Conservation (phyloP, 768 basidiomycete species). For the Gautieria morchelliformis region DNA sequence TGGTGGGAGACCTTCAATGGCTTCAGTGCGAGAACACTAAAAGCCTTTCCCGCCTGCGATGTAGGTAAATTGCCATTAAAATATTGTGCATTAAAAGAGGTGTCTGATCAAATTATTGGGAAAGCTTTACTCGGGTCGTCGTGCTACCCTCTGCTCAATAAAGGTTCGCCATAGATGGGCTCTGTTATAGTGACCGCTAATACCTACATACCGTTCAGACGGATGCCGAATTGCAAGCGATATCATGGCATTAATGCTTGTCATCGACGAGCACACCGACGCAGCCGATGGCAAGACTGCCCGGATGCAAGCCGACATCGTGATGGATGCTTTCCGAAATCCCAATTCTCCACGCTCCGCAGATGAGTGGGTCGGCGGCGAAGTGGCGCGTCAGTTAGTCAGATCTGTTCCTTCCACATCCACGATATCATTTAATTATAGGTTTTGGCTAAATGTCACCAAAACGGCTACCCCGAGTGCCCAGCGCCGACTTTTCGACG, state of each 20-base stretch:
- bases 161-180: constrained; percentile 21
- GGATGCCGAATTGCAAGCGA: constrained; percentile 32
- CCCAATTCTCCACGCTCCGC: constrained; percentile 25
- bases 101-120: no score
- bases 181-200: background rate
- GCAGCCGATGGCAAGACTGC: constrained; percentile 22
- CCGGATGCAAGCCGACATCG: constrained; percentile 22
- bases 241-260: constrained; percentile 40
- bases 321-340: constrained; percentile 31
- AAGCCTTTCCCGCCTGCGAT: constrained; percentile 30
- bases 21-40: constrained; percentile 14
- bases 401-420: background rate
- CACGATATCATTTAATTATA: no score
- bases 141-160: constrained; percentile 24
- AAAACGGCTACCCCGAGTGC: background rate
- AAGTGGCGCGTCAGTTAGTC: constrained; percentile 32
- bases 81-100: no score
- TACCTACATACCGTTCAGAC: constrained; percentile 11
- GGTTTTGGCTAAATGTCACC: constrained; percentile 6
- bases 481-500: constrained; percentile 15
- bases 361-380: constrained; percentile 28
- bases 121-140: constrained; percentile 30
- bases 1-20: no score
- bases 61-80: constrained; percentile 28
- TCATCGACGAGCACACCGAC: constrained; percentile 45